Evolutionary conservation across 2,329 filamentous ascomycete genomes (phyloP).

Genomic region (Pseudogymnoascus pannorum): DNA sequence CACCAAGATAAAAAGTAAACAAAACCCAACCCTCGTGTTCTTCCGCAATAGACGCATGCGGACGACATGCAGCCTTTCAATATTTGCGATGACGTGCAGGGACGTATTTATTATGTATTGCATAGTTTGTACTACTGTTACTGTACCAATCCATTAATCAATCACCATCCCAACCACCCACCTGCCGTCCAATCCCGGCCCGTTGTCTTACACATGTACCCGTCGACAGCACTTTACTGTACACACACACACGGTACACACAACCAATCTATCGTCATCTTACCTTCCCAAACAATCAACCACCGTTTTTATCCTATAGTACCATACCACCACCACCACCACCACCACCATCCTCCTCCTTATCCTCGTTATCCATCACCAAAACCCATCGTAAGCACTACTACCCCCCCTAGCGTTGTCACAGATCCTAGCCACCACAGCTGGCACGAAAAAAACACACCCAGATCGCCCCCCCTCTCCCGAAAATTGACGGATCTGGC

Average conservation of each 20-base stretch:
- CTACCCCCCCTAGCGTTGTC: no score
- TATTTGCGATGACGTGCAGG: not conserved
- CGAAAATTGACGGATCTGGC: not conserved
- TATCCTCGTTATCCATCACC: no score
- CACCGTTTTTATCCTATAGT: no score
- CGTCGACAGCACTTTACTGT: no score
- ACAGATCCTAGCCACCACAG: no score
- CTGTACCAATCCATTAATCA: not conserved
- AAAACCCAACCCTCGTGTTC: not conserved
- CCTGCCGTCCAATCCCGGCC: not conserved
- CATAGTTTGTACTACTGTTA: no score
- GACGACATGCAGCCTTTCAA: not conserved
- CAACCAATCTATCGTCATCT: not conserved
- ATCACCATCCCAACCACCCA: not conserved
- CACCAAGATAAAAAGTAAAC: not conserved
- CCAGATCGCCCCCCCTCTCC: not conserved
- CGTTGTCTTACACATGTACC: no score
- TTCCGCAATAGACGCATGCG: not conserved
- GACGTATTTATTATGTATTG: not conserved
- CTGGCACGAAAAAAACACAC: not conserved
- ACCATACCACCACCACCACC: no score
- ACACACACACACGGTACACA: not conserved
- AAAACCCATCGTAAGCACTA: no score
- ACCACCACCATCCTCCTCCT: no score
- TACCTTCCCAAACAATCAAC: no score